These are phyloP conservation scores for Boletus barrowsii DNA, from an alignment of 768 basidiomycete genomes.

Conservation along the genomic window DNA sequence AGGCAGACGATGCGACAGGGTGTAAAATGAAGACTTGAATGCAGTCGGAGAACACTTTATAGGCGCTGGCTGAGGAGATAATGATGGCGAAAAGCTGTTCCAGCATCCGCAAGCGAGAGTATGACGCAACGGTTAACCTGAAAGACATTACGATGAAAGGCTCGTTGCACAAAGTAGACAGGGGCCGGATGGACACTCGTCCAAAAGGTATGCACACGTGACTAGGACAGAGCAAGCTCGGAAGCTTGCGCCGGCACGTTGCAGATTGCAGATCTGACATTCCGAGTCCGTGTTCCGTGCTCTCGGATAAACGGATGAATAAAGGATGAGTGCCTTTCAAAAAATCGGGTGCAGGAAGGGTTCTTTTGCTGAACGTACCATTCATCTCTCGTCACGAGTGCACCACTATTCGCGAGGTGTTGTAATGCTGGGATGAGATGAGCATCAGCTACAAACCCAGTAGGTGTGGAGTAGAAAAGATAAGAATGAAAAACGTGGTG, in stretches of 20 bases:
- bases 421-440: neutral
- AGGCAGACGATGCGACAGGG: conserved; percentile 7
- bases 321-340: neutral
- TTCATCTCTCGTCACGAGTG: neutral
- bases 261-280: conserved; percentile 6
- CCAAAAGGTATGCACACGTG: conserved; percentile 16
- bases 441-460: neutral
- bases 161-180: conserved; percentile 16
- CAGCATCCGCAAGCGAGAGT: neutral
- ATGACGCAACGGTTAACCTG: conserved; percentile 11
- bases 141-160: conserved; percentile 22
- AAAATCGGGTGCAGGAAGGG: neutral
- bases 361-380: neutral
- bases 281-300: conserved; percentile 3
- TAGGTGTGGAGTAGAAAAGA: neutral
- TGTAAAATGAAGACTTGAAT: neutral
- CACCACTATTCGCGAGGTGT: neutral
- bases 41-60: conserved; percentile 14
- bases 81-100: neutral
- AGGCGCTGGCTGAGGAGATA: neutral
- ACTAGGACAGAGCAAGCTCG: conserved; percentile 24
- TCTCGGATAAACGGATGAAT: conserved; percentile 3
- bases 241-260: conserved; percentile 24
- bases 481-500: neutral
- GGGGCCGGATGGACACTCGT: conserved; percentile 1